Conservation (phyloP, 805 yeast genomes). For the Candida ulmi region DNA sequence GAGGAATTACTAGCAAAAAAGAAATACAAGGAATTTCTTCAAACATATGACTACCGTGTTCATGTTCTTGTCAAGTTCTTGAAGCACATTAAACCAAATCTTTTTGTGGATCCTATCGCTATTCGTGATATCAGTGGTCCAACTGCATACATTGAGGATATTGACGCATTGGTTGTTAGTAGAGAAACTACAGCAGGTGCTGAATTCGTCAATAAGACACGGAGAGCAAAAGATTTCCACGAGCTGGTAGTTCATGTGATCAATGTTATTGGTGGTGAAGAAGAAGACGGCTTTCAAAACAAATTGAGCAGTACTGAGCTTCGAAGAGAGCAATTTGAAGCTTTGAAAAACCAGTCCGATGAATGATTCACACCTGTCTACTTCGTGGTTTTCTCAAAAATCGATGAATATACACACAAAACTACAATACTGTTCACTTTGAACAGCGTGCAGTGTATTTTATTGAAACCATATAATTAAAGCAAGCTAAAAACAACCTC, state of each 20-base stretch:
- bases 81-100: slow-evolving; percentile 36
- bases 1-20: slow-evolving; percentile 67
- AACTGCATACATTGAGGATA: slow-evolving; percentile 66
- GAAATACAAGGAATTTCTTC: slow-evolving; percentile 60
- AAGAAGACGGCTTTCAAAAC: slow-evolving; percentile 50
- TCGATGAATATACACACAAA: too few relatives aligned
- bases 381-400: too few relatives aligned
- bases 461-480: too few relatives aligned
- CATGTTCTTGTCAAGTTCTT: slow-evolving; percentile 45
- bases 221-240: slow-evolving; percentile 51
- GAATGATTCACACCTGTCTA: background rate
- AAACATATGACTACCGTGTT: slow-evolving; percentile 50
- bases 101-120: slow-evolving; percentile 47
- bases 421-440: too few relatives aligned
- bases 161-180: slow-evolving; percentile 78
- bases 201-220: slow-evolving; percentile 55
- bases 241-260: slow-evolving; percentile 47
- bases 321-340: slow-evolving; percentile 35
- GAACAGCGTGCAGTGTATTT: too few relatives aligned
- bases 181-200: slow-evolving; percentile 79
- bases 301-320: slow-evolving; percentile 84
- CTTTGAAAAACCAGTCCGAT: background rate
- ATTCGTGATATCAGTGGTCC: slow-evolving; percentile 93
- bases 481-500: too few relatives aligned
- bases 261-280: slow-evolving; percentile 62